Evolutionary conservation across 2,329 filamentous ascomycete genomes (phyloP).

Genomic region (Ophiostoma pallidulum): DNA sequence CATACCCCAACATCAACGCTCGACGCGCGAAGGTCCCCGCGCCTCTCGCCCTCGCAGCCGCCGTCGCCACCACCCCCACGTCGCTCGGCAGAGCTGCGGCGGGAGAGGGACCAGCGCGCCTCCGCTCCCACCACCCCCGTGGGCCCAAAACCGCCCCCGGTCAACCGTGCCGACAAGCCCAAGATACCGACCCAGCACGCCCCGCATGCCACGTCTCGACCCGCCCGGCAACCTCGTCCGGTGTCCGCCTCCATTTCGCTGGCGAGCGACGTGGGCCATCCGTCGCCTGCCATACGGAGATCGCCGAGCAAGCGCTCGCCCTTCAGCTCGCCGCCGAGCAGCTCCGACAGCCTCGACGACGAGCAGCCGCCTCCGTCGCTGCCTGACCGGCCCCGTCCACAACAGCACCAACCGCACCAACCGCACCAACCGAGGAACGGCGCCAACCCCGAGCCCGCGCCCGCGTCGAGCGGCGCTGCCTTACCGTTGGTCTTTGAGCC

Average conservation of each 20-base stretch:
- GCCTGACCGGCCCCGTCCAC: slow-evolving; percentile 41
- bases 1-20: slow-evolving; percentile 46
- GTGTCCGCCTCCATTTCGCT: not conserved
- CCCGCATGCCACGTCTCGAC: not conserved
- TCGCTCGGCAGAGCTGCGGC: slow-evolving; percentile 49
- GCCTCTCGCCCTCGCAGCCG: slow-evolving; percentile 38
- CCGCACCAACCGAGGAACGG: not conserved
- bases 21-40: slow-evolving; percentile 40
- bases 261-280: not conserved
- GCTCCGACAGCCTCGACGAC: slow-evolving; percentile 50
- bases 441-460: slow-evolving; percentile 8
- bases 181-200: slow-evolving; percentile 24
- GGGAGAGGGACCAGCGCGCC: slow-evolving; percentile 37
- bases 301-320: slow-evolving; percentile 52
- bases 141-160: no score
- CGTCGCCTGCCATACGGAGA: slow-evolving; percentile 2
- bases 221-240: not conserved
- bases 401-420: slow-evolving; percentile 21
- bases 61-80: slow-evolving; percentile 56
- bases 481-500: slow-evolving; percentile 34
- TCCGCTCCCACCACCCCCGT: no score
- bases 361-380: slow-evolving; percentile 41
- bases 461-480: slow-evolving; percentile 24
- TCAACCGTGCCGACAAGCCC: slow-evolving; percentile 69
- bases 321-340: slow-evolving; percentile 78